Evolutionary conservation across 306 rosid genomes (phyloP), one percentile per base, ranked within the genome.

Genomic region (Arachis hypogaea): DNA sequence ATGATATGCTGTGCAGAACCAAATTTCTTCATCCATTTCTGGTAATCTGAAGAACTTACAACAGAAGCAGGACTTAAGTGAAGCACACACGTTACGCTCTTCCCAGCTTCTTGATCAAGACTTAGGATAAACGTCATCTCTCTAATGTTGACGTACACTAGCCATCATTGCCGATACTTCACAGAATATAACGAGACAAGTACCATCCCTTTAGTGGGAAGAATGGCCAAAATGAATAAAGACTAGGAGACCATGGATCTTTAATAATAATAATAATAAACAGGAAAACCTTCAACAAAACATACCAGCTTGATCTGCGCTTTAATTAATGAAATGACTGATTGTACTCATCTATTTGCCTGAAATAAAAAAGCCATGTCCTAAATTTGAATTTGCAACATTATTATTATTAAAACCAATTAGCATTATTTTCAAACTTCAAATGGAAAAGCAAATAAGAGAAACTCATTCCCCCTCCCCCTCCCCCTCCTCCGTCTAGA

Each of bases 231-330:
- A 40, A 59, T 54, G 12, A 52, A 14, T 5, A 28, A 55, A 14
- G 16, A 61, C 49, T 11, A 56, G 43, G 60, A 56, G 49, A 14
- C 58, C 65, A 8, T 6, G 11, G 11, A 66, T 40, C 41, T 9
- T 29, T 45, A 44, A 9, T 4, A 46, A 9, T 11, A 46, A 49
- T 1, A 49, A 11, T 14, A 22, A 22, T 22, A 22, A 22, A 10
- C 45, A 29, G 5, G 5, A 62, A 75, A 42, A 38, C 38, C 69
- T 71, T 62, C 7, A 49, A 45, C 73, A 60, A 49, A 45, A 65
- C 78, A 18, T 89, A 94, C 99, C 92, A 94, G 83, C 82, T 94
- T 92, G 77, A 94, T 92, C 80, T 91, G 96, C 45, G 99, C 88
- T 74, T 94, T 94, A 30, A 94, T 92, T 28, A 95, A 89, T 43